Conservation (phyloP, 805 yeast species). For the Ogataea salicorniae region DNA sequence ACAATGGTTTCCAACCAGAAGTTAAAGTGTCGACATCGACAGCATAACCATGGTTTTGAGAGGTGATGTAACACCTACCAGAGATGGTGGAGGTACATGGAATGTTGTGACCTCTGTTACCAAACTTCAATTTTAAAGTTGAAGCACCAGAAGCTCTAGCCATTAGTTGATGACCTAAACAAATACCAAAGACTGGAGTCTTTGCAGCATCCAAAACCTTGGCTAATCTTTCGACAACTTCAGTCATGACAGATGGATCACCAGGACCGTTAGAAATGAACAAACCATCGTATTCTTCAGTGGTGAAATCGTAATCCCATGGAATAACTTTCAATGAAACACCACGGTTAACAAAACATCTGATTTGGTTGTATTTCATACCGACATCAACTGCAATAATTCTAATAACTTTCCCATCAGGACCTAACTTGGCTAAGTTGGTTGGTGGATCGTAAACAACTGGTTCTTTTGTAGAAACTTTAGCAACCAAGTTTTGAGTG, state of each 20-base stretch:
- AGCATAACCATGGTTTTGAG: constrained; percentile 98
- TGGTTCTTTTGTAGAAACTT: constrained; percentile 78
- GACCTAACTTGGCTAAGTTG: constrained; percentile 46
- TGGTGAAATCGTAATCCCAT: constrained; percentile 82
- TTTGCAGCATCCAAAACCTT: constrained; percentile 56
- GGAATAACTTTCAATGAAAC: constrained; percentile 95
- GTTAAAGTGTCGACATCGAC: constrained; percentile 77
- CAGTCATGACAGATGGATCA: constrained; percentile 85
- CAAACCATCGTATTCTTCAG: constrained; percentile 87
- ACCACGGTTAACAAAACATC: constrained; percentile 95
- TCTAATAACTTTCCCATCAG: constrained; percentile 73
- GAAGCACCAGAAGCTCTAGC: constrained; percentile 95
- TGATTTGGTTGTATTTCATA: constrained; percentile 95
- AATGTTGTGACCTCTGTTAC: constrained; percentile 99
- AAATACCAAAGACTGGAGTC: constrained; percentile 95
- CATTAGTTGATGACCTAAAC: constrained; percentile 95
- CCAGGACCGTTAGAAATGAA: constrained; percentile 99
- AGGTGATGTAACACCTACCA: constrained; percentile 96
- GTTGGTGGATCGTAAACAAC: constrained; percentile 68
- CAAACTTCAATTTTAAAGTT: constrained; percentile 87
- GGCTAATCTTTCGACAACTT: constrained; percentile 56
- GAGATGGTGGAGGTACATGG: constrained; percentile 80
- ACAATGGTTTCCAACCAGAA: constrained; percentile 86
- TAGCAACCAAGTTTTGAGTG: constrained; percentile 82
- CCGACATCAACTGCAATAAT: constrained; percentile 95